Conservation (phyloP, 805 yeast species). For the Peterozyma toletana region DNA sequence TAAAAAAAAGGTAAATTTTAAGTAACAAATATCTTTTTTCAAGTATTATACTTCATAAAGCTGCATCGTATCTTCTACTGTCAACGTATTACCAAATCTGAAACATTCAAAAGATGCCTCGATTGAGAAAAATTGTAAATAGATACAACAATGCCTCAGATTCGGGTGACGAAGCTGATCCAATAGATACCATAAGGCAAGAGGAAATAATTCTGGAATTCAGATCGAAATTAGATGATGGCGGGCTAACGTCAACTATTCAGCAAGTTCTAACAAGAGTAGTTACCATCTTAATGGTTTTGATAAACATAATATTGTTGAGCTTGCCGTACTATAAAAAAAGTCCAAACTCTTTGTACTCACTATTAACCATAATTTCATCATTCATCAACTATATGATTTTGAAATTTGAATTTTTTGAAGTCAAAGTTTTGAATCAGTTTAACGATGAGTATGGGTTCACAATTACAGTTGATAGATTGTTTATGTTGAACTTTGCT, state of each 20-base stretch:
- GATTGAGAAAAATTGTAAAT: slow-evolving; percentile 4
- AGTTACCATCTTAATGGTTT: slow-evolving; percentile 11
- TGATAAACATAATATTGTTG: slow-evolving; percentile 18
- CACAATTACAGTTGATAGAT: background rate
- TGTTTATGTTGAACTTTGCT: slow-evolving; percentile 1
- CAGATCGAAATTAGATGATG: background rate
- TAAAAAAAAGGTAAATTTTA: too few relatives aligned
- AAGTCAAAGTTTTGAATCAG: too few relatives aligned
- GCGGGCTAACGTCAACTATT: background rate
- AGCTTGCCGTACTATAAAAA: slow-evolving; percentile 19
- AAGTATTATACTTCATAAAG: too few relatives aligned
- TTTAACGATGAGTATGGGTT: slow-evolving; percentile 1
- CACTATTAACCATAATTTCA: slow-evolving; percentile 17
- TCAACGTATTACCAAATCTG: background rate
- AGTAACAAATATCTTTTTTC: background rate
- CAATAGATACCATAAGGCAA: slow-evolving; percentile 2
- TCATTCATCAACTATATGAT: slow-evolving; percentile 8
- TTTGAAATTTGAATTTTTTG: slow-evolving; percentile 3
- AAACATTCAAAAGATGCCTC: background rate
- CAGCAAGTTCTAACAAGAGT: slow-evolving; percentile 2
- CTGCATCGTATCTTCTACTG: too few relatives aligned
- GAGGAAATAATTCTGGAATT: slow-evolving; percentile 7
- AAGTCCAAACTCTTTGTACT: slow-evolving; percentile 14
- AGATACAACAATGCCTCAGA: slow-evolving; percentile 2
- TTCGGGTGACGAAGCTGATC: background rate